phyloP scores from a whole-genome alignment of 192 early-diverging fungal species.

The Coemansia sp. region DNA sequence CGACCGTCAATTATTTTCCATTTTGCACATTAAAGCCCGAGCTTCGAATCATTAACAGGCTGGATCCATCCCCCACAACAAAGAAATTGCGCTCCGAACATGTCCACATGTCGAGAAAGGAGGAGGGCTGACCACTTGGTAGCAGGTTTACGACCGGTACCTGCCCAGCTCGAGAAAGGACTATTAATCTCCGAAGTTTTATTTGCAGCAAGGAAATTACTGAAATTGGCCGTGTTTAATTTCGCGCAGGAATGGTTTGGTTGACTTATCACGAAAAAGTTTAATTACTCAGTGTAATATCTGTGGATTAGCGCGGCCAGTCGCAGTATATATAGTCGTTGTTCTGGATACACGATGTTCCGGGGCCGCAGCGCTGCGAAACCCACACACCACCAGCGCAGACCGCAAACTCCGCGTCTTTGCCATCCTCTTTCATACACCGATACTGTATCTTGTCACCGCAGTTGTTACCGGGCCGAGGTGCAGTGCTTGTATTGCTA shows the following conservation, averaged over 20 bases:
- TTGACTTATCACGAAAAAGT: too few relatives aligned
- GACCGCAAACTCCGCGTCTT: conserved; percentile 14
- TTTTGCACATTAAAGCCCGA: not conserved
- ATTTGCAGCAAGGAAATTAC: too few relatives aligned
- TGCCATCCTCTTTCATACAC: conserved; percentile 26
- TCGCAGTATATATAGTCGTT: conserved; percentile 37
- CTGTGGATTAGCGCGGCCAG: conserved; percentile 33
- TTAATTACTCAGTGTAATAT: too few relatives aligned
- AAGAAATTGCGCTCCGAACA: not conserved
- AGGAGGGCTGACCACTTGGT: not conserved
- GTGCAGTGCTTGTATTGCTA: not conserved
- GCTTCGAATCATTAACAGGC: too few relatives aligned
- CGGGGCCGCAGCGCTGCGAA: conserved; percentile 31
- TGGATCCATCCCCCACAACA: too few relatives aligned
- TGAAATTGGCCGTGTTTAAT: too few relatives aligned
- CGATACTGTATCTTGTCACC: conserved; percentile 11
- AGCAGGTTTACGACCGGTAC: not conserved
- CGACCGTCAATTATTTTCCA: not conserved
- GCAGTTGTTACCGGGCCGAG: conserved; percentile 17
- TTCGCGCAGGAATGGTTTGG: not conserved
- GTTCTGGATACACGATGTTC: conserved; percentile 38
- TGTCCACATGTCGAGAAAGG: too few relatives aligned
- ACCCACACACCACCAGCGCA: conserved; percentile 37
- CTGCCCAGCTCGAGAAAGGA: not conserved
- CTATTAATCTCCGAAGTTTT: not conserved